Conservation (phyloP, 805 yeast species). For the Pichia exigua region DNA sequence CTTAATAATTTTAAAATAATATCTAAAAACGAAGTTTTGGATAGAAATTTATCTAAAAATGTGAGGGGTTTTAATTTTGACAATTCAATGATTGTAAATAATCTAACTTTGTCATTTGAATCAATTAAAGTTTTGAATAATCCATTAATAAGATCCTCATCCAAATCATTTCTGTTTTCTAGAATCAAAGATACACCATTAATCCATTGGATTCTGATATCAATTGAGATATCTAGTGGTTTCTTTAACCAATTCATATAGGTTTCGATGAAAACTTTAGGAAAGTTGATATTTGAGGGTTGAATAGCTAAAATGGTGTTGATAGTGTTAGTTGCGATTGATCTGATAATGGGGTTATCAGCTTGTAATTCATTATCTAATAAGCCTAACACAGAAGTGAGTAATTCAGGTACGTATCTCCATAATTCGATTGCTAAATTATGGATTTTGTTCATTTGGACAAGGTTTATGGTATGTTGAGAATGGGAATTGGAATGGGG, state of each 20-base stretch:
- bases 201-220: slow-evolving; percentile 66
- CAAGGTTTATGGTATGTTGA: too few species aligned
- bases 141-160: slow-evolving; percentile 48
- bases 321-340: slow-evolving; percentile 64
- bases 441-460: slow-evolving; percentile 55
- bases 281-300: slow-evolving; percentile 49
- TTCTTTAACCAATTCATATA: slow-evolving; percentile 72
- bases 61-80: slow-evolving; percentile 37
- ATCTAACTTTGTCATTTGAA: slow-evolving; percentile 65
- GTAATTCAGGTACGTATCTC: slow-evolving; percentile 68
- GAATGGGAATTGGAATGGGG: too few species aligned
- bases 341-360: slow-evolving; percentile 52
- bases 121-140: slow-evolving; percentile 65
- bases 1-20: slow-evolving; percentile 58
- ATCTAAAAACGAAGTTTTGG: slow-evolving; percentile 37
- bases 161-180: slow-evolving; percentile 35
- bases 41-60: slow-evolving; percentile 40
- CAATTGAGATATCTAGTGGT: slow-evolving; percentile 56
- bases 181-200: slow-evolving; percentile 46
- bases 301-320: slow-evolving; percentile 51
- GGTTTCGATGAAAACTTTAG: slow-evolving; percentile 46
- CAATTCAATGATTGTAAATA: slow-evolving; percentile 48
- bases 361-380: slow-evolving; percentile 75
- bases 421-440: slow-evolving; percentile 58
- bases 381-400: slow-evolving; percentile 68